Conservation (phyloP, 352 stramenopile genomes). For the Phytopythium helicoides region DNA sequence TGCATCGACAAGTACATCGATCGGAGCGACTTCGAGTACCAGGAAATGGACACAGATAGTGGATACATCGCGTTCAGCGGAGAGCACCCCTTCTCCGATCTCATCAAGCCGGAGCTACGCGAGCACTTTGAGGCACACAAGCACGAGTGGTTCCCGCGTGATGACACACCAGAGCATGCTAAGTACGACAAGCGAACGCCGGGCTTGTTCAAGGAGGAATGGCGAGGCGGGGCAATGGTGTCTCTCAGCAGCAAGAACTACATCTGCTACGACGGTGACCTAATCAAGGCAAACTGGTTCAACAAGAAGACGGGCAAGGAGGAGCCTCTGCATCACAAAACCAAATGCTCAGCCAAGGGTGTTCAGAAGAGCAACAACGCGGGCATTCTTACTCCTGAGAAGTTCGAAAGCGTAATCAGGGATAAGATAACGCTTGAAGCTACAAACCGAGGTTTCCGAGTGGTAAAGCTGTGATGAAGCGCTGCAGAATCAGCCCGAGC, state of each 20-base stretch:
- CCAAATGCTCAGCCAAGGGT: constrained; percentile 13
- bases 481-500: too few relatives aligned
- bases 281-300: too few relatives aligned
- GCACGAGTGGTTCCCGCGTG: too few relatives aligned
- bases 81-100: too few relatives aligned
- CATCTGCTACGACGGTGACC: constrained; percentile 14
- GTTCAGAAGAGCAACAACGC: constrained; percentile 16
- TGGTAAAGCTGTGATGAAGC: too few relatives aligned
- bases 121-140: too few relatives aligned
- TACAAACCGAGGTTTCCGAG: constrained; percentile 26
- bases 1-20: constrained; percentile 12
- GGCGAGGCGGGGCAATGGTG: constrained; percentile 13
- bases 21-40: constrained; percentile 11
- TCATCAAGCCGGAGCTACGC: too few relatives aligned
- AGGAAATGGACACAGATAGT: constrained; percentile 14
- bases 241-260: constrained; percentile 18
- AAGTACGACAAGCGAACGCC: constrained; percentile 10
- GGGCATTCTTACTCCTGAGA: constrained; percentile 13
- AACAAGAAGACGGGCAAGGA: too few relatives aligned
- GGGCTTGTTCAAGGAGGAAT: constrained; percentile 22
- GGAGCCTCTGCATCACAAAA: neutral
- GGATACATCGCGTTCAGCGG: constrained; percentile 9
- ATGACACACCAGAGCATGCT: constrained; percentile 11
- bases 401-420: constrained; percentile 18
- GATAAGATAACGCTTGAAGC: constrained; percentile 19